Evolutionary conservation across 2,329 filamentous ascomycete genomes (phyloP), one percentile per base, ranked within the genome.

Genomic region (Claviceps maximensis): DNA sequence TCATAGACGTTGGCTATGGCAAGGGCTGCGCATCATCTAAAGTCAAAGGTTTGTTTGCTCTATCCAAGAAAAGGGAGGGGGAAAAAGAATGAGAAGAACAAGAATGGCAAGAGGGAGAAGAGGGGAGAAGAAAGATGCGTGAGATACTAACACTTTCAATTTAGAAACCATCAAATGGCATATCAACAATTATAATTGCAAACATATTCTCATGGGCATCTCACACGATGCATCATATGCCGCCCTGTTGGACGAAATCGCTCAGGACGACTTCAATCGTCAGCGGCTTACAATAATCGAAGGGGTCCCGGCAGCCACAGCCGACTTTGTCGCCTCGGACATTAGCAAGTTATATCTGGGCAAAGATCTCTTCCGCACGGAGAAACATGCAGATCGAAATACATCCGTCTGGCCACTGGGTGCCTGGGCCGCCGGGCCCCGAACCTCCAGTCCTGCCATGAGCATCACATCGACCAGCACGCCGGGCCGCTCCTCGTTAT

Each of bases 141-240:
- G 6, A 33, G 13, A 3, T 1, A 21, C 47, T 49, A 13, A 49
- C 47, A 21, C 3, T 23, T 19, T 7, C 15, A 49, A 44, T 6
- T 15, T 36, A 79, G 77, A 79, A 62, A 69, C 65, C 21, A 69
- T 77, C 9, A 68, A 70, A 47, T 83, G 78, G 74, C 74, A 84
- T 62, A 66, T 84, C 47, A 70, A 72, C 58, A 82, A 83, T 56
- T 66, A 72, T 57, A 82, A 81, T 61, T 84, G 81, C 69, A 79
- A 75, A 60, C 75, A 81, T 58, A 71, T 84, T 48, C 65, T 83
- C 36, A 68, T 84, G 38, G 82, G 80, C 47, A 73, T 83, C 50
- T 82, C 79, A 2, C 80, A 83, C 58, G 79, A 84, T 60, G 70
- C 77, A 27, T 74, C 74, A 8, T 84, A 83, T 59, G 77, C 77